Conservation (phyloP, 1,284 basidiomycete genomes). For the Trichosporon coremiiforme region DNA sequence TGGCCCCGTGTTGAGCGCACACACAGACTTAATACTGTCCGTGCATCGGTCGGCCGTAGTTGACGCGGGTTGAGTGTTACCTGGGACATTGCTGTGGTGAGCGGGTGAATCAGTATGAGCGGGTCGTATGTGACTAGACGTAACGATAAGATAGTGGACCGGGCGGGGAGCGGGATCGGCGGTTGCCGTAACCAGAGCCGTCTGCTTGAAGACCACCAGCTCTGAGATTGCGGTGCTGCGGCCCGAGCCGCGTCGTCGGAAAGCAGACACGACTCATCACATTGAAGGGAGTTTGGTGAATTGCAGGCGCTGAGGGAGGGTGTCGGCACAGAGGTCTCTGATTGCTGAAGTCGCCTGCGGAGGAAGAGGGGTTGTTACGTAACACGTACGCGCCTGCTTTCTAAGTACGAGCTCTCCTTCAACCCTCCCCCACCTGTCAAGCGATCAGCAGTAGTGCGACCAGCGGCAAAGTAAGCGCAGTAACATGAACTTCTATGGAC, state of each 20-base stretch:
- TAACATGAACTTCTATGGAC: background rate
- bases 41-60: background rate
- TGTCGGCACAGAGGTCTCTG: background rate
- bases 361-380: background rate
- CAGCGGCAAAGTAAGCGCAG: background rate
- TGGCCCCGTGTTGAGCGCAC: background rate
- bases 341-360: too few species aligned
- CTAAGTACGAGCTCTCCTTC: background rate
- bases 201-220: too few species aligned
- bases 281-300: background rate
- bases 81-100: too few species aligned
- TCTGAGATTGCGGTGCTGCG: too few species aligned
- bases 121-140: background rate
- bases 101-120: too few species aligned
- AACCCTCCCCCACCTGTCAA: too few species aligned
- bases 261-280: background rate
- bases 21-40: background rate
- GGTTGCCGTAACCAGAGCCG: too few species aligned
- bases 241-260: background rate
- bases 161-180: too few species aligned
- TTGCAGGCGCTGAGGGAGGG: background rate
- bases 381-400: background rate
- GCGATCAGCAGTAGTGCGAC: too few species aligned
- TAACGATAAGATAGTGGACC: background rate
- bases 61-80: too few species aligned